Evolutionary conservation across 345 rosid species (phyloP).

Genomic region (Aegle marmelos): DNA sequence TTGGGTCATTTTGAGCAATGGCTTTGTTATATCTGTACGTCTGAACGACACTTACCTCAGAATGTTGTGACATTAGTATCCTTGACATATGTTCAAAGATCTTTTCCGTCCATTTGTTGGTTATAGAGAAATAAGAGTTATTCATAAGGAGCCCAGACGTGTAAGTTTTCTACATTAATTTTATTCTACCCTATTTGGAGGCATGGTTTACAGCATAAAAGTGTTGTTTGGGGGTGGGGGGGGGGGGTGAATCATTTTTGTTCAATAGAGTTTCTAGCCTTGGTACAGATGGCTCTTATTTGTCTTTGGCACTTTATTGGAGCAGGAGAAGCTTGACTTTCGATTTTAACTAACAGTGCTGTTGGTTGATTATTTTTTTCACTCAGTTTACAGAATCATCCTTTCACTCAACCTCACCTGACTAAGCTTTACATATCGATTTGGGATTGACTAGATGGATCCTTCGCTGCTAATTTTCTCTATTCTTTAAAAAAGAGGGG

Average conservation of each 20-base stretch:
- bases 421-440: not conserved
- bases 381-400: not conserved
- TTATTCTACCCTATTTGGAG: not conserved
- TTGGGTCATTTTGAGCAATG: not conserved
- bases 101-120: slow-evolving; percentile 61
- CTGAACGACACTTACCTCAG: not conserved
- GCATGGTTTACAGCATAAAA: not conserved
- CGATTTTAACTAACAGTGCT: not conserved
- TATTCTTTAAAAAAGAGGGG: not conserved
- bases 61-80: slow-evolving; percentile 4
- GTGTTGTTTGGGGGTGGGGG: too few relatives aligned
- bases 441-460: not conserved
- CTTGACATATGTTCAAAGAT: slow-evolving; percentile 37
- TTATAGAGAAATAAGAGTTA: slow-evolving; percentile 55
- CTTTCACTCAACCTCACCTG: not conserved
- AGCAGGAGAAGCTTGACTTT: not conserved
- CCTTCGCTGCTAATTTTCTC: not conserved
- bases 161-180: slow-evolving; percentile 33
- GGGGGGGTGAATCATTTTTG: not conserved
- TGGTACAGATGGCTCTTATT: not conserved
- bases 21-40: not conserved
- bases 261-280: not conserved
- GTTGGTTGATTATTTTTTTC: not conserved
- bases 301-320: not conserved
- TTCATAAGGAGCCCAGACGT: slow-evolving; percentile 56